Conservation (phyloP, 2,329 filamentous ascomycete genomes). For the Botrytis aclada region DNA sequence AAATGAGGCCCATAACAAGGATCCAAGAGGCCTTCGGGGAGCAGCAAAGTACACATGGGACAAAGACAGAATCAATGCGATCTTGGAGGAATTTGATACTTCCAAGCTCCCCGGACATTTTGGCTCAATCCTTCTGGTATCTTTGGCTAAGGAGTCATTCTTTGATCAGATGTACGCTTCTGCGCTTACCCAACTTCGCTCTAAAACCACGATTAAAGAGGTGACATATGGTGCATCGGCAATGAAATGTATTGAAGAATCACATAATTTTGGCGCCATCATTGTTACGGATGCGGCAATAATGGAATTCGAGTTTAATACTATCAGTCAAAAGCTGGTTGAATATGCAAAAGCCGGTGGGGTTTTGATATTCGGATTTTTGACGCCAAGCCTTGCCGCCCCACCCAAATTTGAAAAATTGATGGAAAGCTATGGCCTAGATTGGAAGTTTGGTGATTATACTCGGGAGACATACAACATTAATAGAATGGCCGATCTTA, state of each 20-base stretch:
- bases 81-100: neutral
- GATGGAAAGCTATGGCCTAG: neutral
- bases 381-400: accelerated
- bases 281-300: neutral
- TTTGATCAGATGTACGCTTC: neutral
- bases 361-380: neutral
- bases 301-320: neutral
- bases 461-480: neutral
- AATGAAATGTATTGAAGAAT: neutral
- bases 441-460: neutral
- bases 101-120: neutral
- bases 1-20: neutral
- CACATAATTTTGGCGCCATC: neutral
- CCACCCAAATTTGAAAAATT: neutral
- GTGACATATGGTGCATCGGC: neutral
- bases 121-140: neutral
- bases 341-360: neutral
- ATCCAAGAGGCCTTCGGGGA: neutral
- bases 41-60: neutral
- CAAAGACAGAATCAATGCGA: neutral
- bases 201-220: neutral
- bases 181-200: neutral
- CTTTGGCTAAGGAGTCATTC: neutral
- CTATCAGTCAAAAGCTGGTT: neutral
- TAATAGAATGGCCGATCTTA: neutral